phyloP scores from a whole-genome alignment of 495 filamentous ascomycete species.

The Hyphodiscus hymeniophilus region DNA sequence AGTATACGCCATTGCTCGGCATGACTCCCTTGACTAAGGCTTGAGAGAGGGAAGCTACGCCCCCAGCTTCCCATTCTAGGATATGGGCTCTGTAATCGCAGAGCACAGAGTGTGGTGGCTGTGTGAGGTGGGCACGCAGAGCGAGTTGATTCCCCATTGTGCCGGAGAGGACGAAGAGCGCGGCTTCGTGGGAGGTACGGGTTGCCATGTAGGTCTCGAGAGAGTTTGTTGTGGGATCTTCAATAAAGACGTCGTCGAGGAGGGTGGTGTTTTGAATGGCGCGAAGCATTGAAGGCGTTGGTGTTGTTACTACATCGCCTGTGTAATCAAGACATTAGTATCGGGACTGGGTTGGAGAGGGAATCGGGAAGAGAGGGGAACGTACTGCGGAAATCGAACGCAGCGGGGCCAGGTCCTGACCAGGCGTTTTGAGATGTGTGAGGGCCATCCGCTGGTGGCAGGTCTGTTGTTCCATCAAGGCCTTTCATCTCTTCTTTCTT shows the following conservation, averaged over 20 bases:
- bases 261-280: slow-evolving; percentile 51
- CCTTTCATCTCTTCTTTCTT: slow-evolving; percentile 4
- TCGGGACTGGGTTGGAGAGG: not conserved
- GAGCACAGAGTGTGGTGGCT: slow-evolving; percentile 64
- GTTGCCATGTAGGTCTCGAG: slow-evolving; percentile 63
- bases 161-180: slow-evolving; percentile 73
- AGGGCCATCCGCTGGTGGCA: slow-evolving; percentile 1
- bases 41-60: slow-evolving; percentile 49
- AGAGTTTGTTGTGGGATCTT: slow-evolving; percentile 69
- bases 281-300: slow-evolving; percentile 71
- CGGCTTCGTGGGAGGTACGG: slow-evolving; percentile 64
- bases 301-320: slow-evolving; percentile 80
- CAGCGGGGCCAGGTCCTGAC: slow-evolving; percentile 52
- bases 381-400: slow-evolving; percentile 49
- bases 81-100: slow-evolving; percentile 62
- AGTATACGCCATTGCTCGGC: slow-evolving; percentile 57
- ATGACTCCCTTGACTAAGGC: slow-evolving; percentile 50
- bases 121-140: slow-evolving; percentile 55
- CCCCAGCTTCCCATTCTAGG: slow-evolving; percentile 65
- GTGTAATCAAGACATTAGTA: not conserved
- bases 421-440: slow-evolving; percentile 32
- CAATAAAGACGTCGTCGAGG: slow-evolving; percentile 76
- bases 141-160: slow-evolving; percentile 87
- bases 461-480: slow-evolving; percentile 8
- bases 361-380: not conserved